Evolutionary conservation across 1,139 yeast species (phyloP).

Genomic region (Lodderomyces beijingensis): DNA sequence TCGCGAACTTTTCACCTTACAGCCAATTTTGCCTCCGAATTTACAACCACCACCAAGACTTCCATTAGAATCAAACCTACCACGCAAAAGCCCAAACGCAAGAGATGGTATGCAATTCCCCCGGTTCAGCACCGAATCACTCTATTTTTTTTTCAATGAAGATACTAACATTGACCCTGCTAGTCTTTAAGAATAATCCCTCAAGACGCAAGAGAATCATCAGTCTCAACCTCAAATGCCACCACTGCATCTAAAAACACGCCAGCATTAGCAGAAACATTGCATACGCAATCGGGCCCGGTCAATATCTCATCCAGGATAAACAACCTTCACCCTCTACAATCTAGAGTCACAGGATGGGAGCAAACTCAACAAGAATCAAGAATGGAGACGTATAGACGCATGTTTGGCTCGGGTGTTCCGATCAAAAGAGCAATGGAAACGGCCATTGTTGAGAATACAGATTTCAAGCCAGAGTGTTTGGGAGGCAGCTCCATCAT

Average conservation of each 20-base stretch:
- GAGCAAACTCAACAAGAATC: constrained; percentile 68
- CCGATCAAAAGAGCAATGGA: constrained; percentile 92
- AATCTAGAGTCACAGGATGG: constrained; percentile 73
- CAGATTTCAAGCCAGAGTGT: constrained; percentile 67
- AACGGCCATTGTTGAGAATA: constrained; percentile 62
- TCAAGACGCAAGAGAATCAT: constrained; percentile 32
- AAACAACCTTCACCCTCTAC: constrained; percentile 86
- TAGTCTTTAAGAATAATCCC: constrained; percentile 52
- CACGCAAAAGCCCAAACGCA: no score
- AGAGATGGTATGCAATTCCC: no score
- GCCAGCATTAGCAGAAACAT: constrained; percentile 57
- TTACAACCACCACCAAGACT: no score
- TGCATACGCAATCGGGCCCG: constrained; percentile 58
- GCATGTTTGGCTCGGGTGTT: constrained; percentile 89
- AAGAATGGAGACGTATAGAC: constrained; percentile 72
- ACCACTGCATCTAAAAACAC: constrained; percentile 57
- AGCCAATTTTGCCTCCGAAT: no score
- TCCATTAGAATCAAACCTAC: no score
- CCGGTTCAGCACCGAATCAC: no score
- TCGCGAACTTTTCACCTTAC: no score
- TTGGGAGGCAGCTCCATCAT: constrained; percentile 57
- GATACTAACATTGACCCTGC: constrained; percentile 3
- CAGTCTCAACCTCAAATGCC: constrained; percentile 43
- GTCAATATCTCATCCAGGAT: constrained; percentile 59
- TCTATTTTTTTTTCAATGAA: no score